Conservation (phyloP, 2,329 filamentous ascomycete genomes). For the Ophiosphaerella herpotricha region DNA sequence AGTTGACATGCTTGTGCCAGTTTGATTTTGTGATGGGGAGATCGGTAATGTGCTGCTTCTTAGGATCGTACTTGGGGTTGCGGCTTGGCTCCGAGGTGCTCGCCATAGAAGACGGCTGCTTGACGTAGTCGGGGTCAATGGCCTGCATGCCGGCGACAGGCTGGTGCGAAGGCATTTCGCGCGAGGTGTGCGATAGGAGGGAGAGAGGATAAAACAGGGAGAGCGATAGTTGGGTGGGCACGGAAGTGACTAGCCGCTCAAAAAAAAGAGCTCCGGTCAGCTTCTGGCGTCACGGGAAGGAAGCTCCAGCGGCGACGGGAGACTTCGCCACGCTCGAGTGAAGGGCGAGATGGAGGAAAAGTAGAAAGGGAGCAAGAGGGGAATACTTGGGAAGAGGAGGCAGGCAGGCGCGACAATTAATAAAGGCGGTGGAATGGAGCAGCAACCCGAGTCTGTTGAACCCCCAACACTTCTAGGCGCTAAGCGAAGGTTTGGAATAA, state of each 20-base stretch:
- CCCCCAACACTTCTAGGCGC: slow-evolving; percentile 27
- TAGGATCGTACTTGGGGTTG: slow-evolving; percentile 59
- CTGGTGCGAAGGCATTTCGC: slow-evolving; percentile 58
- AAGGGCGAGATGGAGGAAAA: slow-evolving; percentile 25
- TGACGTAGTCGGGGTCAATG: slow-evolving; percentile 55
- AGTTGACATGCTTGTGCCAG: slow-evolving; percentile 93
- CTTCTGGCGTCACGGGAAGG: slow-evolving; percentile 6
- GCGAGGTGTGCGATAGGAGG: not conserved
- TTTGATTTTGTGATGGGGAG: slow-evolving; percentile 78
- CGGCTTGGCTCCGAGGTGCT: slow-evolving; percentile 57
- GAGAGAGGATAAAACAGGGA: slow-evolving; percentile 1
- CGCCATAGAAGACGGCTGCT: slow-evolving; percentile 53
- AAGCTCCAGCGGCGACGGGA: slow-evolving; percentile 25
- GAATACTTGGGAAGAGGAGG: slow-evolving; percentile 15
- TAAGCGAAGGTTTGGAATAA: slow-evolving; percentile 27
- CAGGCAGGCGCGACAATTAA: slow-evolving; percentile 19
- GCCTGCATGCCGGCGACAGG: slow-evolving; percentile 53
- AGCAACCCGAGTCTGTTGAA: slow-evolving; percentile 25
- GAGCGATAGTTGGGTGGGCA: slow-evolving; percentile 16
- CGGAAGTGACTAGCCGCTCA: slow-evolving; percentile 20
- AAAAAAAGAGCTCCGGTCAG: slow-evolving; percentile 20
- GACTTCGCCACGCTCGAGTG: slow-evolving; percentile 26
- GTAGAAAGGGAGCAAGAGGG: slow-evolving; percentile 11
- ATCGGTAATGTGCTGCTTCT: slow-evolving; percentile 87
- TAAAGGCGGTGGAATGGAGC: slow-evolving; percentile 33